A percentile compares a stretch with the other conserved stretches of the same genome.
Conservation (phyloP, 2,329 filamentous ascomycete genomes). For the Fusarium newnesense region DNA sequence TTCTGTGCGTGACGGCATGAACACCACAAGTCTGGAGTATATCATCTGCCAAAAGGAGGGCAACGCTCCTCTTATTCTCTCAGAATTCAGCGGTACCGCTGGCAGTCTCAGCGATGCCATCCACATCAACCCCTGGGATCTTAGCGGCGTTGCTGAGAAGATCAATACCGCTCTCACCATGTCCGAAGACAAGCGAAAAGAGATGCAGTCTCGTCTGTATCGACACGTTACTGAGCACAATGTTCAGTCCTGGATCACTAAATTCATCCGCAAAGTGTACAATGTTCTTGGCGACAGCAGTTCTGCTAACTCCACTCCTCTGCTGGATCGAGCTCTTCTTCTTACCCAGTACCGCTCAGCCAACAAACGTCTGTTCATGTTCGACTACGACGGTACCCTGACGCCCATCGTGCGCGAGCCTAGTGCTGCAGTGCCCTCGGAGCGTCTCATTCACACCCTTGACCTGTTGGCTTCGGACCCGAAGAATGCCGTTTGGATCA, state of each 20-base stretch:
- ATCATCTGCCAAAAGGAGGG: conserved; percentile 90
- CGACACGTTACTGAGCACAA: conserved; percentile 86
- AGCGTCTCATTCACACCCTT: conserved; percentile 82
- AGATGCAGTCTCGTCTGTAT: conserved; percentile 81
- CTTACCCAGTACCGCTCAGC: conserved; percentile 79
- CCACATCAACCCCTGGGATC: conserved; percentile 97
- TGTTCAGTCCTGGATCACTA: conserved; percentile 85
- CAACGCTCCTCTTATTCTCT: conserved; percentile 89
- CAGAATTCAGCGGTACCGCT: conserved; percentile 95
- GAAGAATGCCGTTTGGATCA: conserved; percentile 95
- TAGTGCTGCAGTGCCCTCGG: conserved; percentile 86
- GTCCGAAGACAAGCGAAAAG: conserved; percentile 70
- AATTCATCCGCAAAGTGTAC: conserved; percentile 81
- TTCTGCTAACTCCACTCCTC: conserved; percentile 79
- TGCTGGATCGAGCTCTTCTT: conserved; percentile 79
- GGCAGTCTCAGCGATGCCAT: conserved; percentile 86
- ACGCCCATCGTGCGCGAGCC: conserved; percentile 96
- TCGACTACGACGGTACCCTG: conserved; percentile 97
- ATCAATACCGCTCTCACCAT: conserved; percentile 86
- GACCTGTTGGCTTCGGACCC: conserved; percentile 82
- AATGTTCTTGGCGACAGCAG: conserved; percentile 82
- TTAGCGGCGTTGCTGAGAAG: conserved; percentile 82
- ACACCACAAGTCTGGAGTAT: conserved; percentile 95
- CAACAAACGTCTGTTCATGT: conserved; percentile 91
- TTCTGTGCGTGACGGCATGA: conserved; percentile 96